A percentile compares a stretch with the other conserved stretches of the same genome.
Conservation (phyloP, 306 rosid genomes). For the Cyamopsis tetragonoloba region DNA sequence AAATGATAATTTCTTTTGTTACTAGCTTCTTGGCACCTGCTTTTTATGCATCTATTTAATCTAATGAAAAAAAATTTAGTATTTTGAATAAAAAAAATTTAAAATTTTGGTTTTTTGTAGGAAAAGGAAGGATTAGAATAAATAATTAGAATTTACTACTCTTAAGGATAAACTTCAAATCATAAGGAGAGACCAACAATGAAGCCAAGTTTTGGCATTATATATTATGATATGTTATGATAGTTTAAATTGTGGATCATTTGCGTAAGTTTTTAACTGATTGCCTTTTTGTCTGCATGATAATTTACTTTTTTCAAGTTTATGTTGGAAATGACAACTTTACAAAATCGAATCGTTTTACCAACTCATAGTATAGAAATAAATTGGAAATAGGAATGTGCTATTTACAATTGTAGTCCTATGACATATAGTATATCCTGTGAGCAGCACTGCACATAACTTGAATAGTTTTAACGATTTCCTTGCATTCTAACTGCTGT, state of each 20-base stretch:
- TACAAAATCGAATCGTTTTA: neutral
- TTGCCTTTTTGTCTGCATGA: neutral
- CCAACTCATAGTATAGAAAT: neutral
- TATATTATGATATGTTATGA: neutral
- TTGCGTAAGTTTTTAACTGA: neutral
- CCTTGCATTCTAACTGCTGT: slow-evolving; percentile 24
- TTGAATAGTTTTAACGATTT: slow-evolving; percentile 8
- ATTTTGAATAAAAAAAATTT: neutral
- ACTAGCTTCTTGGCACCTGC: neutral
- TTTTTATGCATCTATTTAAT: neutral
- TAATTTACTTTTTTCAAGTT: neutral
- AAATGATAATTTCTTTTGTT: neutral
- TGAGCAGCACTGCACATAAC: neutral
- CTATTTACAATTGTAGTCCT: neutral
- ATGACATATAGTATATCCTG: neutral
- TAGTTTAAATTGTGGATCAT: neutral
- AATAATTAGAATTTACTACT: neutral
- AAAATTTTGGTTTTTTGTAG: neutral
- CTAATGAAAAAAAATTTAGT: neutral
- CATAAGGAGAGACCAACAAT: neutral
- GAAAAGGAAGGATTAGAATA: neutral
- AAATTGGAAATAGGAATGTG: neutral
- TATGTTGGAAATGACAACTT: neutral
- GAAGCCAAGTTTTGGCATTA: neutral
- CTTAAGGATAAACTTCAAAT: neutral